Base-by-base conservation (phyloP, 2,329 filamentous ascomycete species). In the Arthrobotrys entomopaga region DNA sequence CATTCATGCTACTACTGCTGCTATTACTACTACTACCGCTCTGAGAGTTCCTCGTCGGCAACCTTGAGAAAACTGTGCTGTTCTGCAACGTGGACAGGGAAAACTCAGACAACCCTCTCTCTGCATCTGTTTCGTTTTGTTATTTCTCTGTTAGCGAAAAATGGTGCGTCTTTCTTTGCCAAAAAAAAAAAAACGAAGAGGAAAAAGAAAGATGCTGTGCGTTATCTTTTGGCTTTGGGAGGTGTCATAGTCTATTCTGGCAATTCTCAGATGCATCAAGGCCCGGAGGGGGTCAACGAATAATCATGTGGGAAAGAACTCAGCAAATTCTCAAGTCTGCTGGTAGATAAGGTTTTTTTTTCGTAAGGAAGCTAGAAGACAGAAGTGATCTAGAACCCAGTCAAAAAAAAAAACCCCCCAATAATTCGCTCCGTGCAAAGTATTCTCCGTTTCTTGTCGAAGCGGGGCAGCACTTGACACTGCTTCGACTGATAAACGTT, bases 71-170 rank as follows among this genome's bases (percentile, higher is more conserved):
- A n/a, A 74, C 69, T 19, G 52, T 60, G 57, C 69, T 50, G 40
- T 43, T 74, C 61, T 61, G 67, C 60, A 74, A 63, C 58, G 49
- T 63, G 49, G 63, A 66, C 69, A 66, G 52, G 60, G 69, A 66
- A 66, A 66, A 73, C 22, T 73, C 67, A 13, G 60, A 46, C 49
- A 69, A 38, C 42, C 34, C 40, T 70, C 58, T 70, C 19, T 64
- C 60, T 46, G 67, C 46, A 58, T 65, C 66, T 63, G 53, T 46
- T 65, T 34, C 29, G 29, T 34, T 34, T 34, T 34, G 29, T 34
- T 34, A 34, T 34, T 34, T 34, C 2, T 34, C 29, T 7, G 29
- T 34, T 34, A 34, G 29, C 29, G 29, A 34, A 34, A 34, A 34
- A 34, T 34, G 29, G 29, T 34, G 29, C 29, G 10, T 34, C 29